A percentile compares a stretch with the other conserved stretches of the same genome.
Evolutionary conservation across 2,329 filamentous ascomycete genomes (phyloP).

Genomic region (Fusarium solani-melongenae): DNA sequence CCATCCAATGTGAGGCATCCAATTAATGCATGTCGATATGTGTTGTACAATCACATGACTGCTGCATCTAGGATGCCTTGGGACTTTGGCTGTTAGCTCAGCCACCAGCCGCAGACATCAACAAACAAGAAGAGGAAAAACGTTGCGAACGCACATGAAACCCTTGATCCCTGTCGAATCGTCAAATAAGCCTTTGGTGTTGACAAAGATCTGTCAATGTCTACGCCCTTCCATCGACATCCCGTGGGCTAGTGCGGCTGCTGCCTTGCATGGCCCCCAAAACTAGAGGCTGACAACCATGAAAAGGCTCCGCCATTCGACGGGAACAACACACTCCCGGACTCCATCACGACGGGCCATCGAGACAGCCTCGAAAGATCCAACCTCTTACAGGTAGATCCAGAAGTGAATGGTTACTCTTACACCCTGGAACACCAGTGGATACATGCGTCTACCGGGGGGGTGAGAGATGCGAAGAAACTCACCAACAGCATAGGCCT

Average conservation of each 20-base stretch:
- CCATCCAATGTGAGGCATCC: background rate
- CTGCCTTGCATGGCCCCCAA: background rate
- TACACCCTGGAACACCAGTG: background rate
- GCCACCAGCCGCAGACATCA: background rate
- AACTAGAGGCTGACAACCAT: background rate
- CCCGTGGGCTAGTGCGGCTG: conserved; percentile 4
- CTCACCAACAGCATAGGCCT: background rate
- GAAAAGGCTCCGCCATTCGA: background rate
- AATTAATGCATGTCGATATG: background rate
- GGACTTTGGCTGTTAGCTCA: background rate
- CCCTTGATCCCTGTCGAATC: background rate
- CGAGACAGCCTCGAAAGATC: background rate
- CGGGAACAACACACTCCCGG: background rate
- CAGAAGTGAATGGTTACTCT: background rate
- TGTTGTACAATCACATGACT: background rate
- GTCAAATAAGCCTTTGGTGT: background rate
- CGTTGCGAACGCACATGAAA: background rate
- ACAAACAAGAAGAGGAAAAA: background rate
- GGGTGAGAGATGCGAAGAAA: background rate
- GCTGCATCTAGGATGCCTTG: background rate
- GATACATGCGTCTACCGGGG: background rate
- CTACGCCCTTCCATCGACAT: conserved; percentile 39
- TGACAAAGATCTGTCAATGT: conserved; percentile 5
- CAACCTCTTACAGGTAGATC: background rate
- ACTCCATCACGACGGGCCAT: background rate